Percentiles rank a stretch among this genome's conserved stretches.
Conservation (phyloP, 257 asterid genomes). For the Capsicum chinense region DNA sequence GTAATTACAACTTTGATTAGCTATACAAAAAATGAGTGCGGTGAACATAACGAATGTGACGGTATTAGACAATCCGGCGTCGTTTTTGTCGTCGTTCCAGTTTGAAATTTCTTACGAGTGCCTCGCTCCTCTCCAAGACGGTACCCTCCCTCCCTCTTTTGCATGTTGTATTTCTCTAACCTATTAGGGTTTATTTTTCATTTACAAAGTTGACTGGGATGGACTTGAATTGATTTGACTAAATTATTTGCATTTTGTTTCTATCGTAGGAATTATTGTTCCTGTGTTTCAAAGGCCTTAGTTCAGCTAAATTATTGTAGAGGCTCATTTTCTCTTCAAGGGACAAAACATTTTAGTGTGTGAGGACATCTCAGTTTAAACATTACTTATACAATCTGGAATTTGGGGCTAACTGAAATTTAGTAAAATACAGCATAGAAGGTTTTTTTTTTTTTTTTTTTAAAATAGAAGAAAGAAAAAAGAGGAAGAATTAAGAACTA, state of each 20-base stretch:
- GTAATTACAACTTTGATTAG: neutral
- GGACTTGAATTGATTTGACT: neutral
- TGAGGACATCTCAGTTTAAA: neutral
- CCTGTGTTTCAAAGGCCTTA: neutral
- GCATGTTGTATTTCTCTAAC: conserved; percentile 11
- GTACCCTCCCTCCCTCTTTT: conserved; percentile 40
- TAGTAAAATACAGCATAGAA: neutral
- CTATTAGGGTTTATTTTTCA: neutral
- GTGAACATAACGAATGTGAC: conserved; percentile 88
- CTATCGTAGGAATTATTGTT: neutral
- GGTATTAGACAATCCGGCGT: conserved; percentile 94
- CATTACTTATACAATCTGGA: neutral
- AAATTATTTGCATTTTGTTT: no score
- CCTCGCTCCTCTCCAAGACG: conserved; percentile 83
- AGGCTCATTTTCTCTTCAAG: neutral
- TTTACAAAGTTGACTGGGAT: neutral
- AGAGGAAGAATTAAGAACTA: neutral
- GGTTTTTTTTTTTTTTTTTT: no score
- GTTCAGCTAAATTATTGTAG: neutral
- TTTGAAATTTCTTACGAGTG: conserved; percentile 97
- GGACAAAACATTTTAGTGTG: neutral
- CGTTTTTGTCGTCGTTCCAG: conserved; percentile 84
- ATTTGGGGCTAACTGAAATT: neutral
- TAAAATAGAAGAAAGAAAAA: no score
- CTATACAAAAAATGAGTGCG: conserved; percentile 62